phyloP scores from a whole-genome alignment of 108 stramenopile species.

The Cyclotella choctawhatcheeana region DNA sequence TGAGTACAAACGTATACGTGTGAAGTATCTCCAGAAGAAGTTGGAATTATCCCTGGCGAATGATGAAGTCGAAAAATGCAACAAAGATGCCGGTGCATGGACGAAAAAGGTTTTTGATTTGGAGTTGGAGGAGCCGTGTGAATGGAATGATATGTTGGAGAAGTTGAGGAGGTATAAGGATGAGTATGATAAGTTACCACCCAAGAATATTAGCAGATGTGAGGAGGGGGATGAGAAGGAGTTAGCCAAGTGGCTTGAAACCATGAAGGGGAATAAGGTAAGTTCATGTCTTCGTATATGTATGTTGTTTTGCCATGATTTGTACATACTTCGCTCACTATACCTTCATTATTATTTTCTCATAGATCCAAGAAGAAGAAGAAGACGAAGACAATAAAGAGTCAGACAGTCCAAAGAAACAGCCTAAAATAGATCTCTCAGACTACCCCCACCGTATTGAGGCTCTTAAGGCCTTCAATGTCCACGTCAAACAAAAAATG shows the following conservation, averaged over 20 bases:
- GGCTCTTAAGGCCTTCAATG: conserved; percentile 14
- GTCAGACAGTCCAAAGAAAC: background rate
- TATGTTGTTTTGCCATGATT: background rate
- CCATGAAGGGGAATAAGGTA: conserved; percentile 23
- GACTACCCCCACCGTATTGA: conserved; percentile 50
- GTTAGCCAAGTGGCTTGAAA: conserved; percentile 34
- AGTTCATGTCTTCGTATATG: background rate
- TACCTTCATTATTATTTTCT: background rate
- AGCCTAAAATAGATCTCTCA: conserved; percentile 11
- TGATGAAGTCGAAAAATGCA: conserved; percentile 21
- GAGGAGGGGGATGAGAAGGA: conserved; percentile 35
- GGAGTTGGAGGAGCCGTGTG: conserved; percentile 45
- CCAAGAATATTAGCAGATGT: conserved; percentile 10
- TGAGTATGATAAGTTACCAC: conserved; percentile 27
- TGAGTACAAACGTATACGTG: conserved; percentile 29
- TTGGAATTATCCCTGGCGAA: conserved; percentile 35
- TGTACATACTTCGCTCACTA: background rate
- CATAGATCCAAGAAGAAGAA: background rate
- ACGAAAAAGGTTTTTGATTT: conserved; percentile 44
- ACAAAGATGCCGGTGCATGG: conserved; percentile 26
- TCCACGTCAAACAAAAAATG: conserved; percentile 12
- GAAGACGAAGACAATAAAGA: conserved; percentile 22
- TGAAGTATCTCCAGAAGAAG: conserved; percentile 32
- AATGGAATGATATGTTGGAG: conserved; percentile 34
- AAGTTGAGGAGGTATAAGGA: conserved; percentile 30